phyloP scores from a whole-genome alignment of 169 alveolate species.

The Perkinsus olseni region DNA sequence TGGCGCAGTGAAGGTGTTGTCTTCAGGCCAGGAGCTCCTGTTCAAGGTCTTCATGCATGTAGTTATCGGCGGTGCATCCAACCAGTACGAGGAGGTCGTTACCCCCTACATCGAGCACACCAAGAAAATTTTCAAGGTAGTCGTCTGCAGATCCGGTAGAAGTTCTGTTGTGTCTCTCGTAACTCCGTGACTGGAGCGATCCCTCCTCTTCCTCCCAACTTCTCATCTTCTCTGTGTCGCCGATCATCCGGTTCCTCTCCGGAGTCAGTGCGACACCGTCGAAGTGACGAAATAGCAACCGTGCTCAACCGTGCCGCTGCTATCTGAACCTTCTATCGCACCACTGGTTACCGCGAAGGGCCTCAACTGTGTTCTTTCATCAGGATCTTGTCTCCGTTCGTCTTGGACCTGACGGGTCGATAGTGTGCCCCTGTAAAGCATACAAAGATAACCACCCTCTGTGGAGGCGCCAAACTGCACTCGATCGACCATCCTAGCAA shows the following conservation, averaged over 20 bases:
- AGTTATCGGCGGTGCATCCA: slow-evolving; percentile 36
- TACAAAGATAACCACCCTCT: slow-evolving; percentile 19
- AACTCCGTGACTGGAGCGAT: too few relatives aligned
- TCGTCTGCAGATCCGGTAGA: not conserved
- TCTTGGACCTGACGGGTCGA: slow-evolving; percentile 32
- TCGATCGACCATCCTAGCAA: slow-evolving; percentile 31
- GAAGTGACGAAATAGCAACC: too few relatives aligned
- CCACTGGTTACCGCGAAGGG: too few relatives aligned
- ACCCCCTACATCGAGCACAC: slow-evolving; percentile 38
- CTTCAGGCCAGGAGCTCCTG: slow-evolving; percentile 37
- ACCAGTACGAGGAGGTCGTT: slow-evolving; percentile 38
- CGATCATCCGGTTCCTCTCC: too few relatives aligned
- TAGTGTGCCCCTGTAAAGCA: slow-evolving; percentile 26
- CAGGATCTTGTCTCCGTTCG: slow-evolving; percentile 38
- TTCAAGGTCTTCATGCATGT: slow-evolving; percentile 37
- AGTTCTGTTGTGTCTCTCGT: too few relatives aligned
- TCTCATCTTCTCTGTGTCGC: too few relatives aligned
- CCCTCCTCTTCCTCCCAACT: too few relatives aligned
- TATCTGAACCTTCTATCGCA: too few relatives aligned
- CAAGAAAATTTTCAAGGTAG: slow-evolving; percentile 29
- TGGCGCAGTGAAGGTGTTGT: too few relatives aligned
- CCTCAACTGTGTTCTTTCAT: too few relatives aligned
- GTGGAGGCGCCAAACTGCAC: slow-evolving; percentile 26
- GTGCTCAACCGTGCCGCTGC: too few relatives aligned
- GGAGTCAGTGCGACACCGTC: too few relatives aligned